Evolutionary conservation across 75 land plant species (phyloP).

Genomic region (Cryptomeria japonica): DNA sequence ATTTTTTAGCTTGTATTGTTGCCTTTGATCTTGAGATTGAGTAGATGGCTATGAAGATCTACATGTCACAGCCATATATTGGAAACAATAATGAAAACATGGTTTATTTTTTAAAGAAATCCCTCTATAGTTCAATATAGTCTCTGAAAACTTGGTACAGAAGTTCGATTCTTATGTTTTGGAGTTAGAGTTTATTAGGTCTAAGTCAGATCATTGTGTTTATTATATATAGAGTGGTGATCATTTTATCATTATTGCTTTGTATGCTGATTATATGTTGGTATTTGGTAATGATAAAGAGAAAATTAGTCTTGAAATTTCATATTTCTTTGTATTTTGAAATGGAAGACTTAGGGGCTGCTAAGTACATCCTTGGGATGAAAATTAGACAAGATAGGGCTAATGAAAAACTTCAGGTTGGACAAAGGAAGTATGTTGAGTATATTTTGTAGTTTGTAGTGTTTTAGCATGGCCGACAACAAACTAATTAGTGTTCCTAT

Average conservation of each 20-base stretch:
- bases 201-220: no score
- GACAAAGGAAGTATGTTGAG: neutral
- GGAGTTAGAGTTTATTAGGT: no score
- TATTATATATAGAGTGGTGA: no score
- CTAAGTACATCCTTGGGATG: neutral
- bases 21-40: no score
- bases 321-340: neutral
- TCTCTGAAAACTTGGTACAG: no score
- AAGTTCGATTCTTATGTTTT: no score
- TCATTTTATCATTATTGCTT: no score
- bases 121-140: neutral
- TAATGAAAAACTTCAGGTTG: neutral
- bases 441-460: no score
- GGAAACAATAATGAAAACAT: neutral
- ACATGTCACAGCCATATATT: neutral
- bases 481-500: neutral
- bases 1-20: no score
- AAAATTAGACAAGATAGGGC: neutral
- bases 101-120: neutral
- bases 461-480: neutral
- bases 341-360: no score
- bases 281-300: neutral
- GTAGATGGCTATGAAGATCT: no score
- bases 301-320: neutral
- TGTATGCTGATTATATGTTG: neutral